phyloP scores from a whole-genome alignment of 129 eudicot species.

The Flaveria bidentis region DNA sequence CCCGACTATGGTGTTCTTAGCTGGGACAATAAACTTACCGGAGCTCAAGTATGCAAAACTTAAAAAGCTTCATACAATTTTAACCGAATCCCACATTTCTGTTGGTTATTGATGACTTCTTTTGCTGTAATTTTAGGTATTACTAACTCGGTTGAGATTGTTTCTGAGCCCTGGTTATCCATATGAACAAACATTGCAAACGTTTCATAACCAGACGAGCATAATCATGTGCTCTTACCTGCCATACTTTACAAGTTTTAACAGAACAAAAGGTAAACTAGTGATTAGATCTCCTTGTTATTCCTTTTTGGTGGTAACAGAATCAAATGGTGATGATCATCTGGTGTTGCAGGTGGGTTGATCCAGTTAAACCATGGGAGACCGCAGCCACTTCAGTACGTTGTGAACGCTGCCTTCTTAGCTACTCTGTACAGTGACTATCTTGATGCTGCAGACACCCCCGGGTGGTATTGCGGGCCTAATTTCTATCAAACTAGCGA shows the following conservation, averaged over 20 bases:
- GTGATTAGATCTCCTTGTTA: background rate
- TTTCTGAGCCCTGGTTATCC: constrained; percentile 96
- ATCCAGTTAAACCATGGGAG: constrained; percentile 79
- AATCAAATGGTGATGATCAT: background rate
- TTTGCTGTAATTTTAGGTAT: constrained; percentile 52
- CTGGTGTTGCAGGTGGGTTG: constrained; percentile 63
- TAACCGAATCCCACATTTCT: background rate
- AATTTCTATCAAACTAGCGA: constrained; percentile 59
- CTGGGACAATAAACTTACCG: constrained; percentile 97
- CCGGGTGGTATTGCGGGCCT: constrained; percentile 89
- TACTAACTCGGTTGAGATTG: constrained; percentile 81
- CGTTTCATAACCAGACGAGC: constrained; percentile 84
- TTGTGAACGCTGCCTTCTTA: constrained; percentile 76
- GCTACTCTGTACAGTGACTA: constrained; percentile 76
- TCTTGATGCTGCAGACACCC: constrained; percentile 85
- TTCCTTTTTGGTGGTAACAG: background rate
- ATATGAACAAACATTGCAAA: constrained; percentile 69
- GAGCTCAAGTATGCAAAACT: constrained; percentile 74
- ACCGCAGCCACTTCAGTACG: constrained; percentile 89
- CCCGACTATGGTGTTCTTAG: constrained; percentile 89
- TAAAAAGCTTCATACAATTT: background rate
- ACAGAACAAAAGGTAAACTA: constrained; percentile 70
- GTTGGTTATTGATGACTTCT: constrained; percentile 2
- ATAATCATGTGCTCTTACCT: constrained; percentile 77
- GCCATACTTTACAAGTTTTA: constrained; percentile 66